Conservation (phyloP, 2,329 filamentous ascomycete genomes). For the Diaporthe capsici region DNA sequence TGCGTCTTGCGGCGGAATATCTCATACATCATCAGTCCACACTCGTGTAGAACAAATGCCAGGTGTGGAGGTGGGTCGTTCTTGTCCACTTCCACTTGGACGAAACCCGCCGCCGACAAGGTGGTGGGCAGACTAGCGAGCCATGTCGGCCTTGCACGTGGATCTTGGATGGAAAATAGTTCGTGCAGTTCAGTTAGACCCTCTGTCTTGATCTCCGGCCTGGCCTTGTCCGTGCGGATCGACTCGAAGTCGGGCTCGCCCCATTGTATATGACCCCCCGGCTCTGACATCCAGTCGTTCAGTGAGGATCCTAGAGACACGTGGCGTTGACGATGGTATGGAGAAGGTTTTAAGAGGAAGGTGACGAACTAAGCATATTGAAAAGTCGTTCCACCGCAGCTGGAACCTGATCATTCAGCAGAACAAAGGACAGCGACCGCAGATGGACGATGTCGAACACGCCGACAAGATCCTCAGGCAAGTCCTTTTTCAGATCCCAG, state of each 20-base stretch:
- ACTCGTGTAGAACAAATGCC: neutral
- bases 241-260: conserved; percentile 22
- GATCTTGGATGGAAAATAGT: neutral
- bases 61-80: neutral
- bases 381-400: neutral
- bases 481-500: conserved; percentile 42
- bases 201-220: neutral
- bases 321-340: too few relatives aligned
- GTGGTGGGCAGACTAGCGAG: neutral
- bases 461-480: conserved; percentile 43
- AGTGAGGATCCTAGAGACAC: neutral
- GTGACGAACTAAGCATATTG: neutral
- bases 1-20: conserved; percentile 44
- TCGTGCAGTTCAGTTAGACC: neutral
- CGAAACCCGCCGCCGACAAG: neutral
- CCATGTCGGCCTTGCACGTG: neutral
- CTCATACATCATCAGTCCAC: conserved; percentile 44
- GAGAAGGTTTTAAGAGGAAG: too few relatives aligned
- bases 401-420: conserved; percentile 42
- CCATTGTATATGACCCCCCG: conserved; percentile 5
- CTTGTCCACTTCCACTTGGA: neutral
- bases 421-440: conserved; percentile 43
- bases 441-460: conserved; percentile 45
- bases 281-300: neutral
- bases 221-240: neutral